Evolutionary conservation across 495 filamentous ascomycete genomes (phyloP).

Genomic region (Saxophila tyrrhenica): DNA sequence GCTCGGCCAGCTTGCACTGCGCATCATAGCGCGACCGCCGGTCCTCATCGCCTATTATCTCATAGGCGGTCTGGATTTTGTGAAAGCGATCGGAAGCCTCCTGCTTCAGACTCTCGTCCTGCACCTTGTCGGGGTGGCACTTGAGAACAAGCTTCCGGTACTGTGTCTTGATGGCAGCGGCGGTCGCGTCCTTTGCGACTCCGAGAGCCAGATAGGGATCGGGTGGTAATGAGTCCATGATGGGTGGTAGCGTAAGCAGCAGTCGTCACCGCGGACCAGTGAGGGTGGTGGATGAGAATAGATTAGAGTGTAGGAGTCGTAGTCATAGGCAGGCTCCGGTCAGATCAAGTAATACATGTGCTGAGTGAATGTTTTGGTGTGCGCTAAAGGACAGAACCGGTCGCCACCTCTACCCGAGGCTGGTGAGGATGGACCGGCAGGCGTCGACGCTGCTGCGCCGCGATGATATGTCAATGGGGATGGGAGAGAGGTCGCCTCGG

Average conservation of each 20-base stretch:
- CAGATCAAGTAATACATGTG: not conserved
- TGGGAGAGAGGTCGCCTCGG: not conserved
- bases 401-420: not conserved
- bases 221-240: conserved; percentile 56
- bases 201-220: conserved; percentile 80
- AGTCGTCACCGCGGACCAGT: not conserved
- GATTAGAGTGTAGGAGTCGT: not conserved
- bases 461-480: not conserved
- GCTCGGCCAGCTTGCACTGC: conserved; percentile 50
- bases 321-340: not conserved
- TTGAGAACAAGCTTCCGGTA: conserved; percentile 89
- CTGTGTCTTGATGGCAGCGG: conserved; percentile 62
- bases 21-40: conserved; percentile 67
- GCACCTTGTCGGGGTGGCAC: conserved; percentile 91
- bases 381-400: not conserved
- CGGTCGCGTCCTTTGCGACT: conserved; percentile 60
- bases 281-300: not conserved
- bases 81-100: conserved; percentile 79
- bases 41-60: conserved; percentile 71
- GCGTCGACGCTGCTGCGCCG: not conserved
- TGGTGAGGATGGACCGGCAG: not conserved
- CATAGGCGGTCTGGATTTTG: conserved; percentile 85
- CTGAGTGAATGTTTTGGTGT: not conserved
- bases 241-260: conserved; percentile 15
- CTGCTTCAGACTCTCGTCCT: conserved; percentile 55